Base-by-base conservation (phyloP, 2,329 filamentous ascomycete species). In the Ophiostoma australiae region DNA sequence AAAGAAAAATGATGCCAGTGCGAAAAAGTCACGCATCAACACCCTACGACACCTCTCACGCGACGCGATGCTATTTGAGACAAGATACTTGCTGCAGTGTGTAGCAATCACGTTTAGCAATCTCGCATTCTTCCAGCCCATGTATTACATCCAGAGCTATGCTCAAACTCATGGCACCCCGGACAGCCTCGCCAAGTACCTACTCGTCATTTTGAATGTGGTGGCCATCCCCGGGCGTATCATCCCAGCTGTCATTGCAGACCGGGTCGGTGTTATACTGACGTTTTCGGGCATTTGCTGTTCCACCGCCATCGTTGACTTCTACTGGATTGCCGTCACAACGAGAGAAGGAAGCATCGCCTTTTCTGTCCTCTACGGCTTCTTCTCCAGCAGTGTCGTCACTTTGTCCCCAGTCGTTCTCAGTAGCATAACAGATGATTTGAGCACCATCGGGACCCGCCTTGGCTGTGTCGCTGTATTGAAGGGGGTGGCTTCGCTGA, bases 141-240 rank as follows among this genome's bases (percentile, higher is more conserved):
- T 73, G 35, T 73, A 72, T 67, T 73, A 72, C 44, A 65, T 73
- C 20, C 71, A 72, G 52, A 63, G 65, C 35, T 73, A 72, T 69
- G 71, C 71, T 20, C 58, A 70, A 20, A 10, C 58, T 7, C 71
- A 73, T 70, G 71, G 72, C 37, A 65, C 72, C 31, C 63, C 67
- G 4, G 48, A 39, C 17, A 27, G 48, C 1, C 52, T 73, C 13
- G 70, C 73, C 27, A 70, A 69, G 7, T 73, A 76, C 27, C 75
- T 80, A 39, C 73, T 79, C 33, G 76, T 79, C 63, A 76, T 80
- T 35, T 75, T 80, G 72, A 80, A 80, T 72, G 75, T 75, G 11
- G 76, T 76, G 1, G 78, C 77, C 10, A 74, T 79, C 33, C 73
- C 77, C 13, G 78, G 78, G 70, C 78, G 78, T 10, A 74, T 80